A percentile compares a stretch with the other conserved stretches of the same genome.
Evolutionary conservation across 495 filamentous ascomycete genomes (phyloP).

Genomic region (Podospora anserina): DNA sequence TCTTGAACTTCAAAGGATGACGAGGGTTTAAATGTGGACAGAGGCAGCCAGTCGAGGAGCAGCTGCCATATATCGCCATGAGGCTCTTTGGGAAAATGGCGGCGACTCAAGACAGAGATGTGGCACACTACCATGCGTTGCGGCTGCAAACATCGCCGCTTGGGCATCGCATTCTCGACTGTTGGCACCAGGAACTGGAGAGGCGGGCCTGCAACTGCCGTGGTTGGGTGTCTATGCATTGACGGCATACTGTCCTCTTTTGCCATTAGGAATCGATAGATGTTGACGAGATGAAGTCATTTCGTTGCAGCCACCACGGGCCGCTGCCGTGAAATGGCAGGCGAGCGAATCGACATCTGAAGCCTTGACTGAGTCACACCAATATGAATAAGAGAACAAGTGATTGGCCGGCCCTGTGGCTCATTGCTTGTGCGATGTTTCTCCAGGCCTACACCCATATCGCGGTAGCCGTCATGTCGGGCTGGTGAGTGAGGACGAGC

Average conservation of each 20-base stretch:
- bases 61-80: constrained; percentile 3
- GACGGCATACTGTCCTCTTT: not conserved
- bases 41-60: not conserved
- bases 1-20: not conserved
- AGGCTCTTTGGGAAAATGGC: constrained; percentile 4
- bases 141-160: not conserved
- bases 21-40: constrained; percentile 9
- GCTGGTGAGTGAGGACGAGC: not conserved
- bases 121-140: not conserved
- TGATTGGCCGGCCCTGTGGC: not conserved
- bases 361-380: not conserved
- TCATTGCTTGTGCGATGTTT: not conserved
- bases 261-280: not conserved
- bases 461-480: no score
- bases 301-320: not conserved
- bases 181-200: constrained; percentile 2
- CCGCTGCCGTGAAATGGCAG: not conserved
- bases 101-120: not conserved
- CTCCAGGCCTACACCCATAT: not conserved
- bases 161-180: not conserved
- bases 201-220: not conserved
- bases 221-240: constrained; percentile 8
- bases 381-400: not conserved
- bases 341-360: not conserved
- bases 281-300: not conserved